Conservation (phyloP, 2,329 filamentous ascomycete genomes). For the Didymellaceae sp. region DNA sequence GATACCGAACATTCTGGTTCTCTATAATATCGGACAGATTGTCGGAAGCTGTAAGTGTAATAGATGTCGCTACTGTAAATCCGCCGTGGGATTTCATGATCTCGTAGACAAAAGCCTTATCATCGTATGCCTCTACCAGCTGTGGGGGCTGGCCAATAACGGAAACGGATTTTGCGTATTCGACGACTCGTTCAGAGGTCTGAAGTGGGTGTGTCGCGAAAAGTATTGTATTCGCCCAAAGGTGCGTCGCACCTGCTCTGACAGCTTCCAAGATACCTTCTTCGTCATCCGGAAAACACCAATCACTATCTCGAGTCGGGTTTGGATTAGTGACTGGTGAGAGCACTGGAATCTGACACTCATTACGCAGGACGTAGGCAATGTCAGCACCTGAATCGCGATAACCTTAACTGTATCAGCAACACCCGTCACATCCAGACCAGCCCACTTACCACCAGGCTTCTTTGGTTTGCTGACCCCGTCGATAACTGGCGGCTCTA, state of each 20-base stretch:
- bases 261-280: background rate
- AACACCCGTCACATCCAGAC: background rate
- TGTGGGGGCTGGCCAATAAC: constrained; percentile 57
- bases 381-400: constrained; percentile 59
- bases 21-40: constrained; percentile 29
- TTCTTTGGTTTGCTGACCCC: constrained; percentile 59
- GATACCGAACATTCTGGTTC: constrained; percentile 30
- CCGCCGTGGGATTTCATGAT: constrained; percentile 46
- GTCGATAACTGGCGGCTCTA: constrained; percentile 56
- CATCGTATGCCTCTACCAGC: constrained; percentile 58
- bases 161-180: constrained; percentile 32
- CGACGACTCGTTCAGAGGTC: background rate
- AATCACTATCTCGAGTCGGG: background rate
- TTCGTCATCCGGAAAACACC: constrained; percentile 5
- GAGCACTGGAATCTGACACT: constrained; percentile 41
- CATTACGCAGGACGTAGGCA: constrained; percentile 49
- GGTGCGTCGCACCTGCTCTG: background rate
- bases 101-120: constrained; percentile 58
- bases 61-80: constrained; percentile 32
- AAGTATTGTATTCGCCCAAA: constrained; percentile 1
- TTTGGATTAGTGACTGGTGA: constrained; percentile 32
- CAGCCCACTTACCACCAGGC: constrained; percentile 48
- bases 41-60: background rate
- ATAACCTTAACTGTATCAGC: constrained; percentile 47
- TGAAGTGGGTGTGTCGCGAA: constrained; percentile 1